Evolutionary conservation across 2,329 filamentous ascomycete species (phyloP).

Genomic region (Botrytis medusae): DNA sequence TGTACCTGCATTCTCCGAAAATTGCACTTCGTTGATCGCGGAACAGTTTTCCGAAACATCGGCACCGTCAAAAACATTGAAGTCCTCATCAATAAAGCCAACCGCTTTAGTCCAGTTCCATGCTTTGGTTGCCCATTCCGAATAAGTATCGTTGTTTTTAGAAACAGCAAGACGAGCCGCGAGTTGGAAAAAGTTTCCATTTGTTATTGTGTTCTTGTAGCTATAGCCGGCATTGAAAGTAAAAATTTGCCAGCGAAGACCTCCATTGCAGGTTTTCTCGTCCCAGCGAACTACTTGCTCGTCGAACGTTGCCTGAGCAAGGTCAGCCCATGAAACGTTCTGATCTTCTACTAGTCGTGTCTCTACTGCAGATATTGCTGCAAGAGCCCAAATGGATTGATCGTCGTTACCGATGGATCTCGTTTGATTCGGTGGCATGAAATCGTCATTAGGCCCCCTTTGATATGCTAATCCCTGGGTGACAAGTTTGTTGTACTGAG

Average conservation of each 20-base stretch:
- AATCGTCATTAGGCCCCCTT: constrained; percentile 57
- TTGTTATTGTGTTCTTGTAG: constrained; percentile 68
- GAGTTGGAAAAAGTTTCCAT: constrained; percentile 63
- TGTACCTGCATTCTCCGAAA: constrained; percentile 65
- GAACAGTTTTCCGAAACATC: constrained; percentile 57
- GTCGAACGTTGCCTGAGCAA: constrained; percentile 67
- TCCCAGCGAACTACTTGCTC: constrained; percentile 68
- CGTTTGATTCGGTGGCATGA: constrained; percentile 60
- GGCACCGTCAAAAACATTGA: constrained; percentile 64
- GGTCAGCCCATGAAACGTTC: constrained; percentile 45
- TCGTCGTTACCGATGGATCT: constrained; percentile 67
- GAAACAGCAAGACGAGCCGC: constrained; percentile 70
- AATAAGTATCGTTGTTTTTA: constrained; percentile 65
- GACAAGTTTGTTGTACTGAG: constrained; percentile 59
- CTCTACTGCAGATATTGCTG: constrained; percentile 67
- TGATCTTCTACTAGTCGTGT: constrained; percentile 59
- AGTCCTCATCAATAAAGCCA: constrained; percentile 59
- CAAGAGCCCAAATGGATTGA: constrained; percentile 69
- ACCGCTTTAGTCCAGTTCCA: constrained; percentile 61
- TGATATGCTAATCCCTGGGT: constrained; percentile 59
- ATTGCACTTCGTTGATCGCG: constrained; percentile 60
- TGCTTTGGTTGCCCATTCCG: constrained; percentile 58
- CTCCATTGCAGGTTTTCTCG: constrained; percentile 61
- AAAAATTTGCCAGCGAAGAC: constrained; percentile 76
- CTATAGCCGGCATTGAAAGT: constrained; percentile 72